Percentiles rank a stretch among this genome's conserved stretches.
phyloP scores from a whole-genome alignment of 768 basidiomycete genomes.

The Sarcodon sp. region DNA sequence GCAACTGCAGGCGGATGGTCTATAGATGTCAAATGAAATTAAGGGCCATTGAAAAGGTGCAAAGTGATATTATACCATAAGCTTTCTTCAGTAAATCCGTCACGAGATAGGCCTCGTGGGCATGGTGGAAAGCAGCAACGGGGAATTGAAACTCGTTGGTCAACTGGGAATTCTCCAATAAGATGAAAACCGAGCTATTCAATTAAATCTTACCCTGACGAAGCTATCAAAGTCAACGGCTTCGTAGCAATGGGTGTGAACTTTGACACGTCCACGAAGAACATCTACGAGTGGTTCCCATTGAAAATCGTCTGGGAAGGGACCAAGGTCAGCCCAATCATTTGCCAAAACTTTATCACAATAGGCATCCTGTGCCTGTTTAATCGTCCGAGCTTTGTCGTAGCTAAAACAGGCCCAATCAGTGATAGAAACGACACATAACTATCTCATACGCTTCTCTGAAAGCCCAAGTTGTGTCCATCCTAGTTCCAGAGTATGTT shows the following conservation, averaged over 20 bases:
- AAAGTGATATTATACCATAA: conserved; percentile 25
- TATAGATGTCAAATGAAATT: too few relatives aligned
- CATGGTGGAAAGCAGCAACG: conserved; percentile 67
- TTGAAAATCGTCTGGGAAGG: conserved; percentile 56
- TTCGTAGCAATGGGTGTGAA: conserved; percentile 33
- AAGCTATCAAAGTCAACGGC: conserved; percentile 32
- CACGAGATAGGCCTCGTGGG: conserved; percentile 73
- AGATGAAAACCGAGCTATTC: neutral
- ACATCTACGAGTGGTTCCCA: conserved; percentile 65
- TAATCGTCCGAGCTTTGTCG: conserved; percentile 51
- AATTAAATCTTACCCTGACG: conserved; percentile 33
- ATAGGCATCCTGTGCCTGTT: conserved; percentile 51
- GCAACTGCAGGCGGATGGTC: conserved; percentile 20
- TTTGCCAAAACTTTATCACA: conserved; percentile 37
- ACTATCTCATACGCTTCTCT: conserved; percentile 32
- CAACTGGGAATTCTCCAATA: conserved; percentile 23
- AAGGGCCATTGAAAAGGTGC: too few relatives aligned
- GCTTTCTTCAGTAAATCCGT: conserved; percentile 59
- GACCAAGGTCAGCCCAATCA: conserved; percentile 28
- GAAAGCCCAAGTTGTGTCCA: conserved; percentile 58
- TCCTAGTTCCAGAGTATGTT: conserved; percentile 33
- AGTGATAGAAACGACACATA: conserved; percentile 1
- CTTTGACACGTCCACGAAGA: conserved; percentile 60
- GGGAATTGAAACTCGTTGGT: conserved; percentile 77
- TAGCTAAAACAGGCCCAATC: conserved; percentile 28